Evolutionary conservation across 768 basidiomycete genomes (phyloP).

Genomic region (Serendipita vermifera): DNA sequence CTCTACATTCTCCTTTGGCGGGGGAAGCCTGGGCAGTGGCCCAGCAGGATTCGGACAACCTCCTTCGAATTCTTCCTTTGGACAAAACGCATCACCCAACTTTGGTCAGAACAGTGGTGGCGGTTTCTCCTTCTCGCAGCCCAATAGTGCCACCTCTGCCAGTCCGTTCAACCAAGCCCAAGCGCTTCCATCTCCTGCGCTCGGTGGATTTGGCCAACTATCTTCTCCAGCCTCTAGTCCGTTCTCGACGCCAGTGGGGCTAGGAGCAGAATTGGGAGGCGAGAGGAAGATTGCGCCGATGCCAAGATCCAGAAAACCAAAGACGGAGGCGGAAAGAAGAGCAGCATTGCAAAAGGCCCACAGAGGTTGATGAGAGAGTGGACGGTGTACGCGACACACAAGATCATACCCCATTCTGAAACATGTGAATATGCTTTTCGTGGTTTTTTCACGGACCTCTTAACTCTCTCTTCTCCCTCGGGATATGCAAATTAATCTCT

Average conservation of each 20-base stretch:
- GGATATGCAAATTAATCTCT: too few relatives aligned
- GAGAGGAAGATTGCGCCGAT: background rate
- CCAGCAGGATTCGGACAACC: background rate
- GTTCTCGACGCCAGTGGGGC: background rate
- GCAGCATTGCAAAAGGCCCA: background rate
- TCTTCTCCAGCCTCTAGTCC: slow-evolving; percentile 2
- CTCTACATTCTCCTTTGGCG: background rate
- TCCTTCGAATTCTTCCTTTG: background rate
- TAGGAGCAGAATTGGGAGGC: background rate
- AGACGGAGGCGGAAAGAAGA: background rate
- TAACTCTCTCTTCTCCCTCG: background rate
- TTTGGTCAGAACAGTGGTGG: background rate
- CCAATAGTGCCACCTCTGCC: background rate
- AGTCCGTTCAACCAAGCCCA: slow-evolving; percentile 1
- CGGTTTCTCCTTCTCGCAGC: background rate
- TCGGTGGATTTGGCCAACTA: background rate
- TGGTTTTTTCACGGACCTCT: background rate
- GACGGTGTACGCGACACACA: background rate
- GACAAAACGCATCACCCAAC: background rate
- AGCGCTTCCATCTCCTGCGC: background rate
- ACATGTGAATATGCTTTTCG: slow-evolving; percentile 3
- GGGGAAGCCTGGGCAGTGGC: background rate
- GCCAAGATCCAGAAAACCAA: background rate
- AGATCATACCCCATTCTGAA: slow-evolving; percentile 5
- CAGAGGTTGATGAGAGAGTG: background rate